These are phyloP conservation scores for Aspergillus coremiiformis DNA, from an alignment of 495 filamentous ascomycete genomes.

Conservation along the genomic window DNA sequence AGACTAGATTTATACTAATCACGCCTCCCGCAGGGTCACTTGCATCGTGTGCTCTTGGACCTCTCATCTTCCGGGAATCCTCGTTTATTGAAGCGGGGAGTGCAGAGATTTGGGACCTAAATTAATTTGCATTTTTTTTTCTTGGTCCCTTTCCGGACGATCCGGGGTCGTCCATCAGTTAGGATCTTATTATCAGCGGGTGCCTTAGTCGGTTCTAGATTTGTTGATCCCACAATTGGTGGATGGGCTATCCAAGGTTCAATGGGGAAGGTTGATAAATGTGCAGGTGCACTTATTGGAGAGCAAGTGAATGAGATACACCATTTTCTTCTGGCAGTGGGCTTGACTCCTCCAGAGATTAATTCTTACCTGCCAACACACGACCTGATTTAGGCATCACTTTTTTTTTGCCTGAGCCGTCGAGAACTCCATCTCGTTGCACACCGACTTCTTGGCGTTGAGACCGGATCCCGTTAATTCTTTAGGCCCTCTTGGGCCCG, in stretches of 20 bases:
- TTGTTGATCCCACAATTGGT: neutral
- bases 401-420: neutral
- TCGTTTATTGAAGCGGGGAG: neutral
- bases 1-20: too few relatives aligned
- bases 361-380: neutral
- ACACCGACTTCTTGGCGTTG: constrained; percentile 1
- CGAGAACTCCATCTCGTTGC: neutral
- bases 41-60: neutral
- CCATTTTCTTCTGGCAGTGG: too few relatives aligned
- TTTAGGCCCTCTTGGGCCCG: neutral
- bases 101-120: neutral
- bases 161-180: constrained; percentile 13
- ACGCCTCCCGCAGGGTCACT: neutral
- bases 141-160: constrained; percentile 13
- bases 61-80: neutral
- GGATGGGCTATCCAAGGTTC: neutral
- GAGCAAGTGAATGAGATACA: neutral
- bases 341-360: neutral
- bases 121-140: constrained; percentile 1
- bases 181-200: neutral
- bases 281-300: neutral
- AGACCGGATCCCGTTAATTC: neutral
- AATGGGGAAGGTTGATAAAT: neutral
- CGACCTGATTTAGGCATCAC: neutral
- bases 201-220: too few relatives aligned